A percentile compares a stretch with the other conserved stretches of the same genome.
phyloP scores from a whole-genome alignment of 768 basidiomycete species.

The Russula griseocarnosa region DNA sequence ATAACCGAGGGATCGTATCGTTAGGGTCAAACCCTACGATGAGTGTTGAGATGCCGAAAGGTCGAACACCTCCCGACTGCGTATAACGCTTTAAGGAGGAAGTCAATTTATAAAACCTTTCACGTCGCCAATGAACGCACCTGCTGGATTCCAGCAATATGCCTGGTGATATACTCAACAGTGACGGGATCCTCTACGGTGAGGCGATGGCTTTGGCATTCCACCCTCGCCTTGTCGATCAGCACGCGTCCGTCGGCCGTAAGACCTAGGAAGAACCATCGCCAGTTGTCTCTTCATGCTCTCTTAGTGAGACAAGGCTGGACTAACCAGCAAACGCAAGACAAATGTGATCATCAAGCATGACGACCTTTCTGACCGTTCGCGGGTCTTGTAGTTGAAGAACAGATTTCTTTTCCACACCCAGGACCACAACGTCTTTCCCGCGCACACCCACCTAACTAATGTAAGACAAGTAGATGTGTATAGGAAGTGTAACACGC shows the following conservation, averaged over 20 bases:
- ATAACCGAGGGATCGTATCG: slow-evolving; percentile 81
- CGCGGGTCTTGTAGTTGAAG: slow-evolving; percentile 97
- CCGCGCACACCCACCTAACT: slow-evolving; percentile 91
- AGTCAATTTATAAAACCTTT: not conserved
- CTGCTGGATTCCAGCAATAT: slow-evolving; percentile 99
- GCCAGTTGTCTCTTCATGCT: slow-evolving; percentile 15
- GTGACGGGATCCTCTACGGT: slow-evolving; percentile 98
- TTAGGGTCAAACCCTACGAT: slow-evolving; percentile 97
- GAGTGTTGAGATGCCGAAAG: slow-evolving; percentile 96
- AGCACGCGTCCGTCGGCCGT: slow-evolving; percentile 97
- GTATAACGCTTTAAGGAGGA: slow-evolving; percentile 75
- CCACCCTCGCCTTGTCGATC: slow-evolving; percentile 96
- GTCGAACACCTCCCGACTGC: slow-evolving; percentile 96
- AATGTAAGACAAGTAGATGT: slow-evolving; percentile 11
- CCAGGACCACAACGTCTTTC: slow-evolving; percentile 89
- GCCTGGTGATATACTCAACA: slow-evolving; percentile 96
- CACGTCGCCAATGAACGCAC: slow-evolving; percentile 40
- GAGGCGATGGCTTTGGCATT: slow-evolving; percentile 95
- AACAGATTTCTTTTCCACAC: slow-evolving; percentile 98
- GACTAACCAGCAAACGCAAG: slow-evolving; percentile 91
- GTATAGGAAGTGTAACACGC: slow-evolving; percentile 32
- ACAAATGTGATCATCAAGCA: slow-evolving; percentile 97
- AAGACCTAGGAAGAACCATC: slow-evolving; percentile 55
- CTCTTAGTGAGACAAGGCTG: not conserved
- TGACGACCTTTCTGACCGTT: slow-evolving; percentile 95